Base-by-base conservation (phyloP, 257 asterid species). In the Ilex asprella region DNA sequence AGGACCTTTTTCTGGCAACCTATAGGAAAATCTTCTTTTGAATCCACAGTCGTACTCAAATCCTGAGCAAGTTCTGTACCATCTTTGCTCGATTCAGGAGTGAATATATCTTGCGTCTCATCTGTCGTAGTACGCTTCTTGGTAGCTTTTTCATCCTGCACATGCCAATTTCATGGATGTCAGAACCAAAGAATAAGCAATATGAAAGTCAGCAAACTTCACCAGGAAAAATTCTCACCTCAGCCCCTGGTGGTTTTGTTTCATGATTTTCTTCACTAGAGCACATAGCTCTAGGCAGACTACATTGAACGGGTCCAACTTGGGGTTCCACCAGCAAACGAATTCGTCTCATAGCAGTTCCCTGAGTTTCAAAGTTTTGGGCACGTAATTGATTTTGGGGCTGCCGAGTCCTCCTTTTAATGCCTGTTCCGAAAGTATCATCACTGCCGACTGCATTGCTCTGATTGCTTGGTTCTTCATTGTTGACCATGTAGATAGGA, bases 321-420 rank as follows among this genome's bases (percentile, higher is more conserved):
- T 84, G 82, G 52, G 74, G 72, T 58, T 70, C 82, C 79, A 15
- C 57, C 74, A 66, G 75, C 47, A 87, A 63, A 53, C 87, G 95
- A 46, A 93, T 44, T 79, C 96, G 90, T 81, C 78, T 82, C 2
- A 73, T 66, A 29, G 96, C 95, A 62, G 79, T 75, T 64, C 99
- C 99, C n/a, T 80, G 94, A 0, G 43, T 32, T 16, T 50, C 58
- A 30, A 60, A 7, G 51, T 55, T 69, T 41, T 62, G 71, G 15
- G 44, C 55, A 46, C 12, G 51, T 8, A 69, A 30, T 60, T 55
- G 73, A 29, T 58, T 77, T 31, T 64, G 76, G 44, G 10, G 27
- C 47, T 30, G 76, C 31, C 92, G 91, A 46, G 68, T 7, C 79
- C 86, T 81, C 30, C 79, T 6, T 63, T 57, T 70, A 50, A 93